Conservation (phyloP, 768 basidiomycete species). For the Mycena olivaceomarginata region DNA sequence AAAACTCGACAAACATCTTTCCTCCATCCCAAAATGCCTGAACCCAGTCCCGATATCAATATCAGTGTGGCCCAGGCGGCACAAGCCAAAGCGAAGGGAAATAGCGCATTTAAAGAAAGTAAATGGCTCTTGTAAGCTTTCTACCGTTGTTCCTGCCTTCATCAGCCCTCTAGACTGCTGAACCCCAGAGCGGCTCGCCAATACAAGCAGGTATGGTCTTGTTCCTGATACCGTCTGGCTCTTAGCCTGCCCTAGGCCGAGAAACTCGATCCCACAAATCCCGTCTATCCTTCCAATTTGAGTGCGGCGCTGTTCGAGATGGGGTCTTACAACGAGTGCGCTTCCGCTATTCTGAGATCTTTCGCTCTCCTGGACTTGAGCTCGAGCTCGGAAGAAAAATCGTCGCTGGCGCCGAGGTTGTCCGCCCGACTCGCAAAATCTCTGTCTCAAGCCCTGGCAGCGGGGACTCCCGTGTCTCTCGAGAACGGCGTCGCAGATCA, state of each 20-base stretch:
- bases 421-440: conserved; percentile 1
- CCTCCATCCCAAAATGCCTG: too few species aligned
- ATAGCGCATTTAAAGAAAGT: background rate
- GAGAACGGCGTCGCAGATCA: background rate
- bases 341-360: background rate
- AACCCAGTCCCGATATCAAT: too few species aligned
- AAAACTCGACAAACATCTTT: too few species aligned
- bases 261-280: background rate
- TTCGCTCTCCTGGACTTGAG: background rate
- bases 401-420: conserved; percentile 1
- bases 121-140: conserved; percentile 11
- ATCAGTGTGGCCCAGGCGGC: too few species aligned
- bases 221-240: too few species aligned
- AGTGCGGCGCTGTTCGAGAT: conserved; percentile 14
- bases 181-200: background rate
- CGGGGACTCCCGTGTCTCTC: background rate
- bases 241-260: background rate
- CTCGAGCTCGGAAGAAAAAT: background rate
- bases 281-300: conserved; percentile 1
- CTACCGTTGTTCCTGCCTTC: too few species aligned
- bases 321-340: background rate
- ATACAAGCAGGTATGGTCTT: background rate
- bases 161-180: too few species aligned
- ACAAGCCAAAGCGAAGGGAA: conserved; percentile 7
- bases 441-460: background rate